Conservation (phyloP, 495 filamentous ascomycete genomes). For the Ascobolus immersus region DNA sequence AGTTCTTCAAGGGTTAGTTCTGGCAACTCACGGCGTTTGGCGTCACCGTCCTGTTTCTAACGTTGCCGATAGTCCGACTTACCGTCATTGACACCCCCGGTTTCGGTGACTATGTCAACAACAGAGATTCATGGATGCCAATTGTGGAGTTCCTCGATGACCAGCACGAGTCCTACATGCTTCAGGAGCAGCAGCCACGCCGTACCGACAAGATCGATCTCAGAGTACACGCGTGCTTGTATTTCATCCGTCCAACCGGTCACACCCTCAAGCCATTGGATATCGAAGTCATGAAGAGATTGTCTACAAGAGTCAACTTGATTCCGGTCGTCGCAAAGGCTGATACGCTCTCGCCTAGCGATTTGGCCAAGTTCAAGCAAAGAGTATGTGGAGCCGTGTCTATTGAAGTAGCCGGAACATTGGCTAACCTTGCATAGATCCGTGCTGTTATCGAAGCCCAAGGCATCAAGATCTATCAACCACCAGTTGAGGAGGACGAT, state of each 20-base stretch:
- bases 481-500: slow-evolving; percentile 90
- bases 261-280: slow-evolving; percentile 96
- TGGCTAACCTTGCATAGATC: slow-evolving; percentile 30
- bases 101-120: slow-evolving; percentile 99
- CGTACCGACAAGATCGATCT: slow-evolving; percentile 97
- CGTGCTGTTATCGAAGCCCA: slow-evolving; percentile 88
- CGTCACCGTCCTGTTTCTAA: not conserved
- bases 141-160: slow-evolving; percentile 99
- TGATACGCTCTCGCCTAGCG: slow-evolving; percentile 78
- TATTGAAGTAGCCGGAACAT: not conserved
- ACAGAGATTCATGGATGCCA: slow-evolving; percentile 97
- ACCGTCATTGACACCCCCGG: slow-evolving; percentile 97
- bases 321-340: slow-evolving; percentile 97
- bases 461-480: slow-evolving; percentile 97
- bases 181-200: slow-evolving; percentile 97
- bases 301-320: slow-evolving; percentile 90
- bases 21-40: not conserved
- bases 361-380: slow-evolving; percentile 77
- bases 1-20: slow-evolving; percentile 94
- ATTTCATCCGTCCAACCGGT: slow-evolving; percentile 95
- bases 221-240: slow-evolving; percentile 90
- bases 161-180: slow-evolving; percentile 99
- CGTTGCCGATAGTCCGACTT: slow-evolving; percentile 44
- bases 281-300: slow-evolving; percentile 98
- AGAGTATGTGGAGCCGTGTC: slow-evolving; percentile 29